Percentiles rank a stretch among this genome's conserved stretches.
phyloP scores from a whole-genome alignment of 371 early-diverging fungal genomes.

The Funneliformis caledonium region DNA sequence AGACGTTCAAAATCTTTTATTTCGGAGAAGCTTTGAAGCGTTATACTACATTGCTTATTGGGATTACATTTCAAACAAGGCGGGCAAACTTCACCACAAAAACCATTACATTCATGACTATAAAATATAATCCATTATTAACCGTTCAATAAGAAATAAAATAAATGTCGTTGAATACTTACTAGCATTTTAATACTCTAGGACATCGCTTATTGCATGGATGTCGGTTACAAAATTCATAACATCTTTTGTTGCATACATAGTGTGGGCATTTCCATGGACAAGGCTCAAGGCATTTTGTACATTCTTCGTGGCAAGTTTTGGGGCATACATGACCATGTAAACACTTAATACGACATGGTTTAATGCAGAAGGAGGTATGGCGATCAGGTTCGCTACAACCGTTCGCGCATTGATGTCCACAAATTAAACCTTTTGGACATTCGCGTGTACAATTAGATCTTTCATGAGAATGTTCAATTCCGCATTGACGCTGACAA shows the following conservation, averaged over 20 bases:
- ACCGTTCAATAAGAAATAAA: not conserved
- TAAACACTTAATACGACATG: conserved; percentile 49
- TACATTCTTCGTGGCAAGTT: conserved; percentile 45
- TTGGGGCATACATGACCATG: conserved; percentile 54
- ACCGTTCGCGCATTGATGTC: conserved; percentile 54
- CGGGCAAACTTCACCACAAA: conserved; percentile 58
- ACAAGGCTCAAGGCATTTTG: conserved; percentile 42
- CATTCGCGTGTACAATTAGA: conserved; percentile 48
- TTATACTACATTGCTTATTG: conserved; percentile 47
- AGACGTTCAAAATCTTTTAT: conserved; percentile 48
- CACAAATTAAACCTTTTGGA: conserved; percentile 55
- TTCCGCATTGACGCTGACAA: conserved; percentile 48
- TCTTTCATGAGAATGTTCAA: conserved; percentile 46
- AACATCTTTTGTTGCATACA: conserved; percentile 51
- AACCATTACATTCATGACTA: conserved; percentile 47
- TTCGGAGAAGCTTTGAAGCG: conserved; percentile 48
- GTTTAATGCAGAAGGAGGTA: conserved; percentile 52
- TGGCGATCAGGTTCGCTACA: conserved; percentile 54
- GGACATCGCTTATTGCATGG: conserved; percentile 51
- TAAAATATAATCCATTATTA: not conserved
- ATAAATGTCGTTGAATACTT: conserved; percentile 28
- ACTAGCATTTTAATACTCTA: conserved; percentile 48
- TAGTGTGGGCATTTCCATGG: conserved; percentile 50
- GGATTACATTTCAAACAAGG: conserved; percentile 46
- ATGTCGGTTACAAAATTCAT: conserved; percentile 55